A percentile compares a stretch with the other conserved stretches of the same genome.
Evolutionary conservation across 768 basidiomycete species (phyloP).

Genomic region (Dentipellis fragilis): DNA sequence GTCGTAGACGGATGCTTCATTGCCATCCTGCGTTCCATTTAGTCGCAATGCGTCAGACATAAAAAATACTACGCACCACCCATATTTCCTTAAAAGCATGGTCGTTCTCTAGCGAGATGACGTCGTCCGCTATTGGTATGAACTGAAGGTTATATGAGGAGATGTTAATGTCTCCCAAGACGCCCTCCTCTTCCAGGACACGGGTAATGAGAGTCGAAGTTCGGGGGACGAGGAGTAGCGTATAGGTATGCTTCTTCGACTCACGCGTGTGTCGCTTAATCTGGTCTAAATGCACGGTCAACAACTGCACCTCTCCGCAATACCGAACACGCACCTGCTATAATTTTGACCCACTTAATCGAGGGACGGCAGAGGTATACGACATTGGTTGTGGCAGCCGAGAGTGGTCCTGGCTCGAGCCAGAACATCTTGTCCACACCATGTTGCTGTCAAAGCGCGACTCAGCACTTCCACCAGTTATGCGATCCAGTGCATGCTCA

Average conservation of each 20-base stretch:
- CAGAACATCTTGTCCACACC: slow-evolving; percentile 99
- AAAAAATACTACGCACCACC: slow-evolving; percentile 50
- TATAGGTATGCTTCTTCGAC: slow-evolving; percentile 73
- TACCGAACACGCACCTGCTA: slow-evolving; percentile 61
- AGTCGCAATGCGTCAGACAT: not conserved
- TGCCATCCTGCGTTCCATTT: slow-evolving; percentile 60
- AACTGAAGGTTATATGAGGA: slow-evolving; percentile 87
- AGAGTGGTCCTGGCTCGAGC: slow-evolving; percentile 84
- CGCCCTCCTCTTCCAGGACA: slow-evolving; percentile 93
- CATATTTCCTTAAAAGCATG: slow-evolving; percentile 82
- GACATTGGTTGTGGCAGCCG: slow-evolving; percentile 77
- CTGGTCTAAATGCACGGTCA: slow-evolving; percentile 51
- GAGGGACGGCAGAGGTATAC: slow-evolving; percentile 88
- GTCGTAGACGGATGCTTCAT: slow-evolving; percentile 83
- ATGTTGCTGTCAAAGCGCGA: slow-evolving; percentile 62
- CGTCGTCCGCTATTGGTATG: slow-evolving; percentile 88
- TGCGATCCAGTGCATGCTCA: not conserved
- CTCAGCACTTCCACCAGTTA: not conserved
- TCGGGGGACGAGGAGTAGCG: slow-evolving; percentile 79
- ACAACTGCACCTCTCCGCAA: slow-evolving; percentile 1
- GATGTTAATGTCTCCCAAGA: slow-evolving; percentile 87
- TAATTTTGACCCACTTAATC: slow-evolving; percentile 77
- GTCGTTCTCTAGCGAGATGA: slow-evolving; percentile 84
- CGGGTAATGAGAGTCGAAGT: slow-evolving; percentile 77
- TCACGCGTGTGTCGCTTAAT: slow-evolving; percentile 73